A percentile compares a stretch with the other conserved stretches of the same genome.
Evolutionary conservation across 441 rosid genomes (phyloP).

Genomic region (Gossypium aridum): DNA sequence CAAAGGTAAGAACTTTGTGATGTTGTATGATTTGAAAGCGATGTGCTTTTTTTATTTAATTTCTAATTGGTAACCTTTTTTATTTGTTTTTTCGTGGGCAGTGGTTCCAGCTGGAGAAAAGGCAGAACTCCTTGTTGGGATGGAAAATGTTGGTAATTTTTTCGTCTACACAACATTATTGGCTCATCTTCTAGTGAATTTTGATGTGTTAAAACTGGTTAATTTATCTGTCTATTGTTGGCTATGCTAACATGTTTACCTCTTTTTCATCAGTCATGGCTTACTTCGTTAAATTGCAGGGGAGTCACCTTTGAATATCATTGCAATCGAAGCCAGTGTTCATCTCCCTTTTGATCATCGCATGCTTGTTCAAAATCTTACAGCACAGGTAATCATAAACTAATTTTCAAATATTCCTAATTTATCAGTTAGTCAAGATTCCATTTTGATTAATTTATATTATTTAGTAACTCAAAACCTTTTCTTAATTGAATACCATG

Average conservation of each 20-base stretch:
- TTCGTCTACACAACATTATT: neutral
- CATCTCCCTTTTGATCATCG: conserved; percentile 84
- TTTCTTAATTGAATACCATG: neutral
- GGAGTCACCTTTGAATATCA: conserved; percentile 47
- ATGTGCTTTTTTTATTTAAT: neutral
- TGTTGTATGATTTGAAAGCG: neutral
- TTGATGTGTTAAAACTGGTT: neutral
- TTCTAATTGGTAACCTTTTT: neutral
- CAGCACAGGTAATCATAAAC: conserved; percentile 46
- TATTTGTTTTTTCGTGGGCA: conserved; percentile 23
- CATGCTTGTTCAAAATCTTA: conserved; percentile 84
- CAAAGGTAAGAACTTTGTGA: conserved; percentile 35
- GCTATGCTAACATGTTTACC: neutral
- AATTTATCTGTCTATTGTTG: conserved; percentile 5
- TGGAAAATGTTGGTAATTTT: conserved; percentile 78
- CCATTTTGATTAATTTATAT: neutral
- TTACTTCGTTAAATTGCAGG: conserved; percentile 33
- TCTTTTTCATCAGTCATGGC: neutral
- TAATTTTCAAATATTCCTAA: neutral
- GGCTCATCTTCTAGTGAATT: too few species aligned
- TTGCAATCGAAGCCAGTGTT: conserved; percentile 80
- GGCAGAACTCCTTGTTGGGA: conserved; percentile 73
- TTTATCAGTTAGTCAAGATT: neutral
- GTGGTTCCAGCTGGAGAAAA: conserved; percentile 90
- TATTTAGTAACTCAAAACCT: neutral